A percentile compares a stretch with the other conserved stretches of the same genome.
These are phyloP conservation scores for Trichosporon sp. DNA, from an alignment of 1,284 basidiomycete genomes.

Conservation along the genomic window DNA sequence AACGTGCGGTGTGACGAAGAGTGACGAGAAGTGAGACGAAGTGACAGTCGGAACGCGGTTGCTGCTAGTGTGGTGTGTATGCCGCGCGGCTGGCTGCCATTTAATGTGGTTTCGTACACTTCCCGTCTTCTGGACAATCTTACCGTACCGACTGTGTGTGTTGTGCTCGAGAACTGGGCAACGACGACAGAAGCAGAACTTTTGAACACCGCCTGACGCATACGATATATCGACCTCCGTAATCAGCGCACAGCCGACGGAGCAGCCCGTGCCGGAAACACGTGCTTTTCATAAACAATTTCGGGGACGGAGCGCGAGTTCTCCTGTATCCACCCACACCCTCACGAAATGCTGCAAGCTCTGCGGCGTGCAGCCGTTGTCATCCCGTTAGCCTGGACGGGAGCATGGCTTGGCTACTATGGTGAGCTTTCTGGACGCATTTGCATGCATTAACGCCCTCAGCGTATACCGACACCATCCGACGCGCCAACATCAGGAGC, in stretches of 20 bases:
- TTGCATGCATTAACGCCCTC: slow-evolving; percentile 3
- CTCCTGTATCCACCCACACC: neutral
- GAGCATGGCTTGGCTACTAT: slow-evolving; percentile 53
- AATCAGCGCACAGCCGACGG: slow-evolving; percentile 14
- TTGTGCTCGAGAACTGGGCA: neutral
- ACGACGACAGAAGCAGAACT: neutral
- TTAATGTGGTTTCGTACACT: neutral
- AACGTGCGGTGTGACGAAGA: slow-evolving; percentile 11
- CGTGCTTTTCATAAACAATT: slow-evolving; percentile 21
- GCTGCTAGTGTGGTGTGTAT: neutral
- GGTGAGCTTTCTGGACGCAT: slow-evolving; percentile 33
- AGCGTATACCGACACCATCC: slow-evolving; percentile 55
- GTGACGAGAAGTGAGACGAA: slow-evolving; percentile 12
- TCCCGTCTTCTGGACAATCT: neutral
- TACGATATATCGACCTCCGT: slow-evolving; percentile 10
- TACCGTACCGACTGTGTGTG: neutral
- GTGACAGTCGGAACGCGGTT: neutral
- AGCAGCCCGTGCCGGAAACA: slow-evolving; percentile 13
- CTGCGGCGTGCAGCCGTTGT: slow-evolving; percentile 44
- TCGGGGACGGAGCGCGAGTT: neutral
- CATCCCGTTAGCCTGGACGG: slow-evolving; percentile 51
- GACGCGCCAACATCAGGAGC: slow-evolving; percentile 46
- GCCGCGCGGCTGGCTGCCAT: neutral
- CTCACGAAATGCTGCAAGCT: slow-evolving; percentile 26
- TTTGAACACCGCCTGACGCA: neutral